phyloP scores from a whole-genome alignment of 1,284 basidiomycete genomes.

The Exobasidium cylindrosporum region DNA sequence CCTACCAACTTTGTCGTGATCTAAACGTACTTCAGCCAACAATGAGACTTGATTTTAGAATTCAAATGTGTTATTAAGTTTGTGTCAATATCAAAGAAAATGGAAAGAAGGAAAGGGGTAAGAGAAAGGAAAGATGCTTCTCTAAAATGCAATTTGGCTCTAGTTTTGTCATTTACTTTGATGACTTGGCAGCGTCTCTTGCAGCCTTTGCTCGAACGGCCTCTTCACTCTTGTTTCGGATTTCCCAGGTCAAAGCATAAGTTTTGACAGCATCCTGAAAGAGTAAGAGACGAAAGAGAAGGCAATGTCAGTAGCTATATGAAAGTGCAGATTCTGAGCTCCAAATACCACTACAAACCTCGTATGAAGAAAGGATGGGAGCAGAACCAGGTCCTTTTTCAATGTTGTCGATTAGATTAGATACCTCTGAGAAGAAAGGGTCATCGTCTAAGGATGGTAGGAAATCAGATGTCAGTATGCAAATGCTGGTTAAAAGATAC shows the following conservation, averaged over 20 bases:
- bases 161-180: not conserved
- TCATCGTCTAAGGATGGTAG: slow-evolving; percentile 33
- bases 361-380: slow-evolving; percentile 38
- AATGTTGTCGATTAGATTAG: slow-evolving; percentile 51
- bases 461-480: no score
- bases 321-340: no score
- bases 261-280: slow-evolving; percentile 48
- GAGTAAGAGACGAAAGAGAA: not conserved
- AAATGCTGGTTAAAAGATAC: no score
- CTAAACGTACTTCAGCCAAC: no score
- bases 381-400: slow-evolving; percentile 39
- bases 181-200: not conserved
- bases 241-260: slow-evolving; percentile 53
- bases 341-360: no score
- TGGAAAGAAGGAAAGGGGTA: not conserved
- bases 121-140: not conserved
- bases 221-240: slow-evolving; percentile 47
- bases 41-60: no score
- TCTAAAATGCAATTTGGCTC: not conserved
- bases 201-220: not conserved
- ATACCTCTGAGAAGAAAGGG: slow-evolving; percentile 55
- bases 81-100: not conserved
- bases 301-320: no score
- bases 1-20: slow-evolving; percentile 61
- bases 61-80: no score